These are phyloP conservation scores for Nicotiana benthamiana DNA, from an alignment of 257 asterid genomes.

Conservation along the genomic window DNA sequence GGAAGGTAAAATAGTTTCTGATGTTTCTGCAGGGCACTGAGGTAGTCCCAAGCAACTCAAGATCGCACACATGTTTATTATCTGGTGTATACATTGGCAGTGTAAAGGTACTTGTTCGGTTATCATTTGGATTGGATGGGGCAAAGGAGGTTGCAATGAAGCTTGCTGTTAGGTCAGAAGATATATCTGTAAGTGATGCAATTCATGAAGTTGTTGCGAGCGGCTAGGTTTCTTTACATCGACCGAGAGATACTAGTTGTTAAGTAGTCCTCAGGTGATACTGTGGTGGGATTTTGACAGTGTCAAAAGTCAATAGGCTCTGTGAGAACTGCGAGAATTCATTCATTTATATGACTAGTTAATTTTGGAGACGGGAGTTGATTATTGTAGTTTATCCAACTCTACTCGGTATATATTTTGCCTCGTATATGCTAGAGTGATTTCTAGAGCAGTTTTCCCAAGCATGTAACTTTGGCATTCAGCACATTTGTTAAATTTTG, in stretches of 20 bases:
- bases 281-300: background rate
- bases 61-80: conserved; percentile 85
- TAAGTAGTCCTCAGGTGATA: background rate
- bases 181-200: conserved; percentile 69
- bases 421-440: no score
- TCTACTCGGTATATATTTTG: no score
- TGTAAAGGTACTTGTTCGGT: conserved; percentile 80
- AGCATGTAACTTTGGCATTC: no score
- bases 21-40: conserved; percentile 69
- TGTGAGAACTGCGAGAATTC: background rate
- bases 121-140: conserved; percentile 79
- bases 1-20: background rate
- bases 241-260: background rate
- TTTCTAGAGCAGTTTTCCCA: no score
- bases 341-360: background rate
- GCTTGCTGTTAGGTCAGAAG: conserved; percentile 87
- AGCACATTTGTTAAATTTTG: no score
- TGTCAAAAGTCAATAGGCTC: conserved; percentile 1
- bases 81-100: conserved; percentile 92
- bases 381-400: no score
- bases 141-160: conserved; percentile 96
- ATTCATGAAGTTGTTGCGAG: conserved; percentile 93
- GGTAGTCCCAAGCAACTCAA: conserved; percentile 68
- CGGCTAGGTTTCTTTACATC: conserved; percentile 39
- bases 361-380: no score